phyloP scores from a whole-genome alignment of 495 filamentous ascomycete genomes.

The Talaromyces proteolyticus region DNA sequence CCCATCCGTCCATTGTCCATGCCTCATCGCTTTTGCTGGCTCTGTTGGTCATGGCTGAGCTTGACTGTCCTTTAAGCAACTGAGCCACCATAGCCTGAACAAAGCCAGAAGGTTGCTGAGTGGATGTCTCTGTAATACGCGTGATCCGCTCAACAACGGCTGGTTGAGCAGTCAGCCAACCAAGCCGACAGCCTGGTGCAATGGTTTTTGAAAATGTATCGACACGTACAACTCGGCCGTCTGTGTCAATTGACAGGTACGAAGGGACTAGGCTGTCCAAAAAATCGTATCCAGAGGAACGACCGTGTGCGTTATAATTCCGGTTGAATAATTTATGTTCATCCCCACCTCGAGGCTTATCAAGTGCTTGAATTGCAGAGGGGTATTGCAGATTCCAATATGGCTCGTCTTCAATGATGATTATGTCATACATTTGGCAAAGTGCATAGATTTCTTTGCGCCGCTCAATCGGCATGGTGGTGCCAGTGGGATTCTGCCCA shows the following conservation, averaged over 20 bases:
- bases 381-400: conserved; percentile 96
- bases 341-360: conserved; percentile 22
- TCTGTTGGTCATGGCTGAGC: conserved; percentile 20
- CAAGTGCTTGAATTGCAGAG: conserved; percentile 43
- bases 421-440: conserved; percentile 79
- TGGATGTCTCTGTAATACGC: conserved; percentile 65
- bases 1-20: conserved; percentile 84
- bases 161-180: conserved; percentile 80
- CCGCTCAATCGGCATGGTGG: conserved; percentile 61
- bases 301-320: conserved; percentile 41
- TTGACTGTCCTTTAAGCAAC: conserved; percentile 65
- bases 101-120: conserved; percentile 83
- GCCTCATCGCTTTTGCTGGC: conserved; percentile 30
- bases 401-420: conserved; percentile 92
- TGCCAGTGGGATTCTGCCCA: conserved; percentile 87
- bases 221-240: conserved; percentile 82
- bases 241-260: conserved; percentile 67
- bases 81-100: conserved; percentile 76
- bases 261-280: conserved; percentile 81
- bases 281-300: conserved; percentile 68
- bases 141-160: conserved; percentile 66
- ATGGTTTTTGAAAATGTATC: conserved; percentile 83
- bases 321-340: conserved; percentile 11
- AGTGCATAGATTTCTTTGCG: conserved; percentile 73
- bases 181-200: conserved; percentile 67